A percentile compares a stretch with the other conserved stretches of the same genome.
Evolutionary conservation across 768 basidiomycete genomes (phyloP).

Genomic region (Lactarius trivialis): DNA sequence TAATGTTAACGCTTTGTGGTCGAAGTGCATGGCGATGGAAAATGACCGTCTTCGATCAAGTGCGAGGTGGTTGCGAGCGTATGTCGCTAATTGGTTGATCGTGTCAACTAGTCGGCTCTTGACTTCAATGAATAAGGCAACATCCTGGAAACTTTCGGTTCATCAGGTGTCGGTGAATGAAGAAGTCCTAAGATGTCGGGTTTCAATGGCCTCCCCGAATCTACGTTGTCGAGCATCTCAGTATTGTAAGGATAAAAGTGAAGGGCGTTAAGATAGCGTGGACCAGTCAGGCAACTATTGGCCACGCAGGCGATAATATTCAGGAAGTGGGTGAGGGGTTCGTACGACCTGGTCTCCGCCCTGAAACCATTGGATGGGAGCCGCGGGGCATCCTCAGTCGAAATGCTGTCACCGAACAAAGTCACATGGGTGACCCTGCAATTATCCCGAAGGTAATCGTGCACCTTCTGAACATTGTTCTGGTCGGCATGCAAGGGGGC

Average conservation of each 20-base stretch:
- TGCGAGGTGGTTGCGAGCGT: neutral
- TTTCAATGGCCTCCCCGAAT: neutral
- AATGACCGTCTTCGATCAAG: neutral
- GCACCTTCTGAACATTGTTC: too few species aligned
- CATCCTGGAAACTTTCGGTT: neutral
- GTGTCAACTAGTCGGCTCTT: neutral
- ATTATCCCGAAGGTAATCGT: neutral
- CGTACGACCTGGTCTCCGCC: neutral
- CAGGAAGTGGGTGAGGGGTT: neutral
- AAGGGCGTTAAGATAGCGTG: neutral
- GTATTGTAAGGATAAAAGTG: neutral
- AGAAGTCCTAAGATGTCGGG: neutral
- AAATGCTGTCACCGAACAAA: neutral
- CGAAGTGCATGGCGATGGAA: neutral
- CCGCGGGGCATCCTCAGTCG: neutral
- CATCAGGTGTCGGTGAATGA: too few species aligned
- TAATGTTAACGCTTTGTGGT: neutral
- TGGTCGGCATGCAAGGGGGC: too few species aligned
- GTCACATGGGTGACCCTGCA: neutral
- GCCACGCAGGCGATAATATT: neutral
- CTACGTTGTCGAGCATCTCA: neutral
- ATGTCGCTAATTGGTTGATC: neutral
- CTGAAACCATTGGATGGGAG: neutral
- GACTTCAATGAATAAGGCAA: neutral
- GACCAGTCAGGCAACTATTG: neutral